phyloP scores from a whole-genome alignment of 352 stramenopile genomes.

The Aphanomyces astaci region DNA sequence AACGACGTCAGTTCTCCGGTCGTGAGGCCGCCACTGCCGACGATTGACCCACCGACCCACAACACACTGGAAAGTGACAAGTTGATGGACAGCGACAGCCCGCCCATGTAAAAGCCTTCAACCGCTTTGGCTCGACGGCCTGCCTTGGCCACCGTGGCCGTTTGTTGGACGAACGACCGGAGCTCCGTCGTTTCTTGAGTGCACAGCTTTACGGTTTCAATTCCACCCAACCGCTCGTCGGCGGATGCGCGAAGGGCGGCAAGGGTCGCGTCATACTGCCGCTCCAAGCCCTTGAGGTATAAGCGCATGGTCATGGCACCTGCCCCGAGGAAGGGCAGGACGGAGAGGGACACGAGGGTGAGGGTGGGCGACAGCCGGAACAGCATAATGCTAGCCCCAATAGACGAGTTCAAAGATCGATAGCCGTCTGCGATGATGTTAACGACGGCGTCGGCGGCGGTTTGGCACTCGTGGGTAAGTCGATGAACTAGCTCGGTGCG shows the following conservation, averaged over 20 bases:
- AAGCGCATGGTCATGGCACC: conserved; percentile 80
- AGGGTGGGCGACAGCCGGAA: conserved; percentile 84
- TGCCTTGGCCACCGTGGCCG: conserved; percentile 55
- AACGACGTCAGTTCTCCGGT: conserved; percentile 87
- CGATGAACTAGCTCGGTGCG: conserved; percentile 82
- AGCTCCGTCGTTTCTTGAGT: conserved; percentile 67
- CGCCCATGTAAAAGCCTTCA: conserved; percentile 86
- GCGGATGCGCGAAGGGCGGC: conserved; percentile 70
- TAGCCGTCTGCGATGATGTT: conserved; percentile 82
- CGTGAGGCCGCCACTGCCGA: conserved; percentile 77
- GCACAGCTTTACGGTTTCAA: conserved; percentile 86
- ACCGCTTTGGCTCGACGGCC: conserved; percentile 60
- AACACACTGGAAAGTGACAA: conserved; percentile 86
- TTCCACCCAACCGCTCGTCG: conserved; percentile 83
- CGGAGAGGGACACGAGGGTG: conserved; percentile 80
- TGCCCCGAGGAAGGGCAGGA: conserved; percentile 67
- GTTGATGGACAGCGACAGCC: conserved; percentile 81
- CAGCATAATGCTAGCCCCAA: conserved; percentile 84
- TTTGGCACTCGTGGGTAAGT: conserved; percentile 79
- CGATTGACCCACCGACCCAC: conserved; percentile 83
- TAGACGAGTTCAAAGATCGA: conserved; percentile 80
- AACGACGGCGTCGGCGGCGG: conserved; percentile 83
- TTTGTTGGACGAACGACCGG: conserved; percentile 56
- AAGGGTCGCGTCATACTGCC: conserved; percentile 71
- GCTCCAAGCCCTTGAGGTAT: conserved; percentile 65